Base-by-base conservation (phyloP, 805 yeast genomes). In the Ogataea neopini region DNA sequence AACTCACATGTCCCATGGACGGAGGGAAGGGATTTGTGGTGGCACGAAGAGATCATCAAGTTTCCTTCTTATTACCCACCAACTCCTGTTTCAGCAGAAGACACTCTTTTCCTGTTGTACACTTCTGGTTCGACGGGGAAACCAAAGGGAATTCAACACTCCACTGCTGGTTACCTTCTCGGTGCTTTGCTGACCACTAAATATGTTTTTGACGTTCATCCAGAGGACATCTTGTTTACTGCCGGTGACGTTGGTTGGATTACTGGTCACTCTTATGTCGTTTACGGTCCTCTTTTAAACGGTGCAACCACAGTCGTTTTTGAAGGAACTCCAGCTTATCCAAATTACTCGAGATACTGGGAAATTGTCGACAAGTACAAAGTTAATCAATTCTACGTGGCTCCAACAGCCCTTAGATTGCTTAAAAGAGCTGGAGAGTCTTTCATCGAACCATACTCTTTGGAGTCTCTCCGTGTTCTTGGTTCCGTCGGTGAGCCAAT, bases 211-310 rank as follows among this genome's bases (percentile, higher is more conserved):
- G 95, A 87, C 67, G 74, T 85, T 34, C 90, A 86, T 60, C 76
- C 78, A 35, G 83, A 84, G 49, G 96, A 87, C 63, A 73, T 81
- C 11, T 74, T 87, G 48, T 87, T 87, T 75, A 86, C 94, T 14
- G 94, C 95, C 25, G 96, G 94, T 64, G 96, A 87, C 70, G 85
- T 87, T 45, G 96, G 96, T 61, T 87, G 96, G 96, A 85, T 87
- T 61, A 87, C 95, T 6, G 96, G 96, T 49, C 96, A 87, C 70
- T 77, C 94, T 9, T 87, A 87, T 60, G 90, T 82, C 15, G 79
- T 86, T 41, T 87, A 87, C 64, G 96, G 95, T 47, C 95, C 96
- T 32, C 73, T 87, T 63, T 66, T 78, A 25, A 74, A 78, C 57
- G 96, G 96, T 64, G 82, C 86, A 47, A 82, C 96, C 26, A 81